Base-by-base conservation (phyloP, 768 basidiomycete genomes). In the Naganishia onofrii region DNA sequence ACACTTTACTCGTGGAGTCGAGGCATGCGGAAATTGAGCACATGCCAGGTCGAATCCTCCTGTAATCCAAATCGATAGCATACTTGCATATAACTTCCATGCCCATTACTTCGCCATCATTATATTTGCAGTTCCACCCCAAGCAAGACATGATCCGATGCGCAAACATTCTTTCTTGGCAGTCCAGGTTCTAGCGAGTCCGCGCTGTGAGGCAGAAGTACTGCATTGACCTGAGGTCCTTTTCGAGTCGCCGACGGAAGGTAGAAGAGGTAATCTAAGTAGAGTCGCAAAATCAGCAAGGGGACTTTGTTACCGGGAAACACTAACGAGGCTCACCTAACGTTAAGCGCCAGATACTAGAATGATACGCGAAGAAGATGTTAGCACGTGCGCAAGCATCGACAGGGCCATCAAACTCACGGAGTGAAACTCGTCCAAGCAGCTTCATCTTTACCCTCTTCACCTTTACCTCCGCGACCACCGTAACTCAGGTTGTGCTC, bases 201-300 rank as follows among this genome's bases (percentile, higher is more conserved):
- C 34, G 84, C 84, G 29, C 74, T 78, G 75, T 88, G 89, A 17
- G 90, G 88, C 31, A 85, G 78, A 12, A 92, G 85, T 31, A 94
- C 82, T 77, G 46, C 90, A 80, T 29, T 76, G 74, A 44, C 83
- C 78, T 17, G 68, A 74, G 44, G 73, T 54, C 75, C 74, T 48
- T 70, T 54, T n/a, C 72, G 19, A 0, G 56, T 46, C 12, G 68
- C 21, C 8, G 74, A 73, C 3, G 81, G 81, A 5, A 82, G 73
- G 60, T 94, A 82, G 78, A 96, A 93, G 65, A 98, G 90, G 78
- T 97, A 98, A 83, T 96, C 94, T 94, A 72, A 54, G 28, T n/a
- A 2, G 32, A 26, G 28, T 15, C 9, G 38, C 10, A 28, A 36
- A 57, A 31, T 68, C 36, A 66, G 19, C 70, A 64, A 57, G 66